Evolutionary conservation across 2,329 filamentous ascomycete species (phyloP).

Genomic region (Coniella lustricola): DNA sequence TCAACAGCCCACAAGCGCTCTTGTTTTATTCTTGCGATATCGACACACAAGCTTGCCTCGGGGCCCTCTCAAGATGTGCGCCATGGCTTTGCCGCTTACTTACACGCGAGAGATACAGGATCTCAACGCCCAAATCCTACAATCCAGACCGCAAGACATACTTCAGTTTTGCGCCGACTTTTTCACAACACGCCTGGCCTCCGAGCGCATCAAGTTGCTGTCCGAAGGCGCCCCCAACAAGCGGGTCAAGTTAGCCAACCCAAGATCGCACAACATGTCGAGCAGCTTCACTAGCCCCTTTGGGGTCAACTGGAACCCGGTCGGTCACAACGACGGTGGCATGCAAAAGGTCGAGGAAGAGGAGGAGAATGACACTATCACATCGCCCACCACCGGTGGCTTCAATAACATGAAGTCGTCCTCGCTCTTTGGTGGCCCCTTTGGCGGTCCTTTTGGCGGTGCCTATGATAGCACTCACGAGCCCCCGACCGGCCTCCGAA

Average conservation of each 20-base stretch:
- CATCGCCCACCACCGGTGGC: slow-evolving; percentile 62
- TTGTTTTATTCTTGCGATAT: background rate
- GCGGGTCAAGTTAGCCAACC: slow-evolving; percentile 12
- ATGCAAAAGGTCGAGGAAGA: slow-evolving; percentile 64
- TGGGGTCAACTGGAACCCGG: slow-evolving; percentile 64
- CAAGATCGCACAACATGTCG: slow-evolving; percentile 47
- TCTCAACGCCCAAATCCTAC: slow-evolving; percentile 54
- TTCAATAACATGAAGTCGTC: slow-evolving; percentile 44
- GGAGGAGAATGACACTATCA: slow-evolving; percentile 70
- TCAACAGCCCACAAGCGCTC: background rate
- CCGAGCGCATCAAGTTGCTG: slow-evolving; percentile 53
- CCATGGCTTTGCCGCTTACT: slow-evolving; percentile 44
- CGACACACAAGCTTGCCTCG: background rate
- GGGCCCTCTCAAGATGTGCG: slow-evolving; percentile 4
- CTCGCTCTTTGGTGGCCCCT: slow-evolving; percentile 42
- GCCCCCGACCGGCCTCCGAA: slow-evolving; percentile 38
- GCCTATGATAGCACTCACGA: slow-evolving; percentile 38
- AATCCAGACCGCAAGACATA: slow-evolving; percentile 54
- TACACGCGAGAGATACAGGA: slow-evolving; percentile 57
- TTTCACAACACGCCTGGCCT: slow-evolving; percentile 58
- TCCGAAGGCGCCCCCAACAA: slow-evolving; percentile 24
- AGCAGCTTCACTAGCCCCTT: slow-evolving; percentile 70
- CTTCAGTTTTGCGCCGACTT: slow-evolving; percentile 66
- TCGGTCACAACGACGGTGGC: slow-evolving; percentile 48
- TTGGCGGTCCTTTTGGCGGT: slow-evolving; percentile 32